Percentiles rank a stretch among this genome's conserved stretches.
phyloP scores from a whole-genome alignment of 179 eudicot genomes.

The Silene vulgaris region DNA sequence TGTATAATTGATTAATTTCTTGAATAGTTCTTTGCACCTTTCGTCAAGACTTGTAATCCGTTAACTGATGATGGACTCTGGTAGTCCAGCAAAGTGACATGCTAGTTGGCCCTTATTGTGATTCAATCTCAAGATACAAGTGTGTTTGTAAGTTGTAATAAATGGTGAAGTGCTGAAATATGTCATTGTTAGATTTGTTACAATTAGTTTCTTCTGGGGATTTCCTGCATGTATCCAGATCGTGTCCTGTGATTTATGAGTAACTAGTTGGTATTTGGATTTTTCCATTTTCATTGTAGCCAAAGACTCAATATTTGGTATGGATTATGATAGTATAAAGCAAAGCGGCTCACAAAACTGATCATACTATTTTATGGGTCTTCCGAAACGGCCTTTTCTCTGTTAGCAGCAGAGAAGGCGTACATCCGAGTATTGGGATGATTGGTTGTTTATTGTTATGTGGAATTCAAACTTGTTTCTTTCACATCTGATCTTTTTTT shows the following conservation, averaged over 20 bases:
- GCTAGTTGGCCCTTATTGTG: not conserved
- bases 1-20: not conserved
- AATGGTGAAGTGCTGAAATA: not conserved
- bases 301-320: not conserved
- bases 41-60: not conserved
- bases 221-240: not conserved
- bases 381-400: too few species aligned
- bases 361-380: too few species aligned
- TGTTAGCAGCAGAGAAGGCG: too few species aligned
- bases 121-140: not conserved
- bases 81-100: not conserved
- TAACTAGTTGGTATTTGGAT: not conserved
- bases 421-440: too few species aligned
- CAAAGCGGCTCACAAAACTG: too few species aligned
- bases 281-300: not conserved
- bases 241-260: too few species aligned
- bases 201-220: not conserved
- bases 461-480: not conserved
- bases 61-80: not conserved
- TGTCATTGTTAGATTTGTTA: not conserved
- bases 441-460: too few species aligned
- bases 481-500: not conserved
- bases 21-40: slow-evolving; percentile 2
- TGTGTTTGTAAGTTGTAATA: not conserved
- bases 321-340: too few species aligned